phyloP scores from a whole-genome alignment of 1,284 basidiomycete species.

The Inonotus hispidus region DNA sequence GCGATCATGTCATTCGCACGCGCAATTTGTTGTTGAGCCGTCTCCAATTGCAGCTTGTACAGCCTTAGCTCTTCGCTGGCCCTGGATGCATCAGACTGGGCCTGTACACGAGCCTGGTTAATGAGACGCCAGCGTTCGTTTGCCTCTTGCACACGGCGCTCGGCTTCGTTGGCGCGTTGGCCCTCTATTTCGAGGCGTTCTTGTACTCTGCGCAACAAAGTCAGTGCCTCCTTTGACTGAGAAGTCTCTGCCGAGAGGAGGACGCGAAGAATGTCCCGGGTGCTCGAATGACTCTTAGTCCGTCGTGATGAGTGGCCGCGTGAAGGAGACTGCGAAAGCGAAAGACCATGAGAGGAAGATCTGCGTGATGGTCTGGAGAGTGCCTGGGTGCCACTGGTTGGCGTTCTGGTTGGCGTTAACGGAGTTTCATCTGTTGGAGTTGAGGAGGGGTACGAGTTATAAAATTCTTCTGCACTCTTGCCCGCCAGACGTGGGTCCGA shows the following conservation, averaged over 20 bases:
- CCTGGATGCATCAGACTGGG: constrained; percentile 36
- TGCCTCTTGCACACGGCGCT: constrained; percentile 40
- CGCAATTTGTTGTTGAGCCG: constrained; percentile 42
- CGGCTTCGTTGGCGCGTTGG: constrained; percentile 39
- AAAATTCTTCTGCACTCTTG: constrained; percentile 12
- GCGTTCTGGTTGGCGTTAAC: background rate
- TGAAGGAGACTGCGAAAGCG: constrained; percentile 1
- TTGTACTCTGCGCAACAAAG: constrained; percentile 32
- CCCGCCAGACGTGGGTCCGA: background rate
- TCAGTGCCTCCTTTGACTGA: constrained; percentile 35
- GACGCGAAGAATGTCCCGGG: constrained; percentile 31
- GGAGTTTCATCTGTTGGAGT: constrained; percentile 4
- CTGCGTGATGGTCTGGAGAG: background rate
- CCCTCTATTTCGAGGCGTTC: constrained; percentile 41
- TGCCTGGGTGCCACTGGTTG: background rate
- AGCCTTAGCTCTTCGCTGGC: constrained; percentile 39
- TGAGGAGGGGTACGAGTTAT: background rate
- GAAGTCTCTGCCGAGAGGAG: constrained; percentile 35
- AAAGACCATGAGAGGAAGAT: constrained; percentile 5
- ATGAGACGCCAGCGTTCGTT: constrained; percentile 37
- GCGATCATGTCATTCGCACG: constrained; percentile 43
- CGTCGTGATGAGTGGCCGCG: constrained; percentile 14
- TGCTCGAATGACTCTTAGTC: constrained; percentile 21
- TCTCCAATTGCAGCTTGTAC: constrained; percentile 42
- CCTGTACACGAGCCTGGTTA: constrained; percentile 35